Conservation (phyloP, 2,329 filamentous ascomycete species). For the Fusarium sp. region DNA sequence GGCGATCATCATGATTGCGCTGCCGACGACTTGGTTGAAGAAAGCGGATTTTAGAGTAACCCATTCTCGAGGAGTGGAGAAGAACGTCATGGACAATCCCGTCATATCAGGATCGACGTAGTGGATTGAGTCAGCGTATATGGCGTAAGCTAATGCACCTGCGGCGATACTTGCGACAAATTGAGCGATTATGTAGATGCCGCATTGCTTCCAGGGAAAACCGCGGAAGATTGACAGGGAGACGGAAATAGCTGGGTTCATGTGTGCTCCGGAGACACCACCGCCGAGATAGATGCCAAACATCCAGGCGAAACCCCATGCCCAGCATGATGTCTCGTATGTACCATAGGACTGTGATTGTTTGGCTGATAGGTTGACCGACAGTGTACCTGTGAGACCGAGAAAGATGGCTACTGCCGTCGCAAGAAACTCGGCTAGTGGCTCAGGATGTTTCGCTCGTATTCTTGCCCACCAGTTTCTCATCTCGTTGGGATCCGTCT, state of each 20-base stretch:
- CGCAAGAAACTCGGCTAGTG: constrained; percentile 40
- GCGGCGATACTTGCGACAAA: constrained; percentile 19
- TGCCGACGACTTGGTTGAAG: constrained; percentile 52
- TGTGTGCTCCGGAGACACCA: constrained; percentile 47
- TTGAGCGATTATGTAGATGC: constrained; percentile 9
- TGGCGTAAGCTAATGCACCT: constrained; percentile 13
- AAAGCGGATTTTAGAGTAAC: constrained; percentile 46
- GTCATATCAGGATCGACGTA: constrained; percentile 49
- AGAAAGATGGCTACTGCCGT: constrained; percentile 35
- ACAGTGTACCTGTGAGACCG: constrained; percentile 30
- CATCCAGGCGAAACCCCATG: constrained; percentile 45
- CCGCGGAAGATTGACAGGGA: constrained; percentile 52
- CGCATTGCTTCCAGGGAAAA: constrained; percentile 52
- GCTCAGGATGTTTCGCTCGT: constrained; percentile 38
- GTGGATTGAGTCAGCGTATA: constrained; percentile 26
- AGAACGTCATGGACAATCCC: constrained; percentile 50
- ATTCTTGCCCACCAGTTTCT: constrained; percentile 43
- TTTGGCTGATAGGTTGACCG: constrained; percentile 33
- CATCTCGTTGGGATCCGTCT: constrained; percentile 26
- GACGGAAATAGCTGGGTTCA: constrained; percentile 53
- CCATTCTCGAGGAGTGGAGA: constrained; percentile 47
- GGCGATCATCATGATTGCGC: constrained; percentile 52
- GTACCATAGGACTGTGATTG: constrained; percentile 28
- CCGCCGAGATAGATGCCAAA: constrained; percentile 44
- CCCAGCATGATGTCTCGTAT: constrained; percentile 43